Evolutionary conservation across 495 filamentous ascomycete genomes (phyloP).

Genomic region (Podospora australis): DNA sequence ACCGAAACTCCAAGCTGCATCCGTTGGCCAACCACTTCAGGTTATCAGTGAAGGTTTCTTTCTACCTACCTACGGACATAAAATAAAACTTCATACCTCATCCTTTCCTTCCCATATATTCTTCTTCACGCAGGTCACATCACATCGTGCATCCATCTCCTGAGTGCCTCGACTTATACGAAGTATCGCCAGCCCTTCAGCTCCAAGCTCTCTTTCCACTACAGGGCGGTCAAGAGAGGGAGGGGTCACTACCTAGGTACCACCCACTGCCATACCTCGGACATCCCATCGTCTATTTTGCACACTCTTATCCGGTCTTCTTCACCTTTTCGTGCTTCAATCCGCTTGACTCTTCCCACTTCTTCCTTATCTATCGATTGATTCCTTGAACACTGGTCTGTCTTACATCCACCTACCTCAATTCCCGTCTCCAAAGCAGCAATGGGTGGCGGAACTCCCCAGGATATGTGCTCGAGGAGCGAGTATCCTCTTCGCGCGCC

Average conservation of each 20-base stretch:
- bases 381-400: too few relatives aligned
- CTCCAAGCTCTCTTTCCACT: too few relatives aligned
- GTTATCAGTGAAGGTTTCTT: background rate
- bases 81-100: background rate
- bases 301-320: background rate
- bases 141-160: background rate
- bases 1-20: too few relatives aligned
- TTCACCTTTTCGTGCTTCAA: background rate
- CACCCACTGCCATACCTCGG: background rate
- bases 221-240: too few relatives aligned
- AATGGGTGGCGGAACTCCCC: slow-evolving; percentile 31
- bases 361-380: too few relatives aligned
- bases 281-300: background rate
- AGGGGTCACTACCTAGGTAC: too few relatives aligned
- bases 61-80: slow-evolving; percentile 1
- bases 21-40: slow-evolving; percentile 9
- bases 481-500: slow-evolving; percentile 43
- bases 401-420: background rate
- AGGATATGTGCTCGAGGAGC: slow-evolving; percentile 23
- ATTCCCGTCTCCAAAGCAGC: too few relatives aligned
- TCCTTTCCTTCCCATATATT: background rate
- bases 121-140: background rate
- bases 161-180: background rate
- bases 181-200: too few relatives aligned
- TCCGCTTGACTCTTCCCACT: background rate